Percentiles rank a stretch among this genome's conserved stretches.
These are phyloP conservation scores for Claviceps africana DNA, from an alignment of 2,329 filamentous ascomycete species.

Conservation along the genomic window DNA sequence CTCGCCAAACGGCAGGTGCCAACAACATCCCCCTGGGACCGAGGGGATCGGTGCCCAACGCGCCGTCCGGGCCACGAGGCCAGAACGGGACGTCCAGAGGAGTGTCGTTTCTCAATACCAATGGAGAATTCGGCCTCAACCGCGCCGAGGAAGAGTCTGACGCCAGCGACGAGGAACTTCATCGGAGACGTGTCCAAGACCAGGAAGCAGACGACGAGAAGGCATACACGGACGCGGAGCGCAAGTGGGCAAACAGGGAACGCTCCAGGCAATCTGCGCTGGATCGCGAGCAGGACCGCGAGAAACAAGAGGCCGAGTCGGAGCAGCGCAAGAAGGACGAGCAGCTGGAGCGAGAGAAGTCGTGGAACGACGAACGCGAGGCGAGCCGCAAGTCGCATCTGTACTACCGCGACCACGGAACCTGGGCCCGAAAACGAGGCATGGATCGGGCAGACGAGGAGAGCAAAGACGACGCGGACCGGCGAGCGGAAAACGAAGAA, in stretches of 20 bases:
- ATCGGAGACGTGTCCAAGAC: conserved; percentile 56
- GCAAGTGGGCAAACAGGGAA: conserved; percentile 84
- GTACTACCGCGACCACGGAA: conserved; percentile 77
- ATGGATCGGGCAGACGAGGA: conserved; percentile 61
- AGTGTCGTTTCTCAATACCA: conserved; percentile 76
- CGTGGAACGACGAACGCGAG: conserved; percentile 90
- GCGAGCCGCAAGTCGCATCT: conserved; percentile 54
- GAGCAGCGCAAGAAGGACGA: conserved; percentile 53
- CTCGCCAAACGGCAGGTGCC: conserved; percentile 53
- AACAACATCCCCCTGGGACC: conserved; percentile 29
- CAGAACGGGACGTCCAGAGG: conserved; percentile 48
- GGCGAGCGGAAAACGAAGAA: conserved; percentile 64
- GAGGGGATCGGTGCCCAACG: conserved; percentile 45
- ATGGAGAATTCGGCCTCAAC: conserved; percentile 52
- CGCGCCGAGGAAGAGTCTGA: conserved; percentile 77
- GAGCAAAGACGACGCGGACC: conserved; percentile 68
- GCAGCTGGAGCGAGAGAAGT: conserved; percentile 46
- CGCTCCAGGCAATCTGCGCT: conserved; percentile 69
- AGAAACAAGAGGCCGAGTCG: conserved; percentile 58
- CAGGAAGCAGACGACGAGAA: conserved; percentile 65
- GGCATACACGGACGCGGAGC: conserved; percentile 69
- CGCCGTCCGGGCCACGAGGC: conserved; percentile 50
- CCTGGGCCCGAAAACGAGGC: conserved; percentile 72
- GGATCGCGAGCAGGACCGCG: conserved; percentile 69
- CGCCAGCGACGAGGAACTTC: conserved; percentile 74